Base-by-base conservation (phyloP, 2,329 filamentous ascomycete species). In the Pseudonectria buxi region DNA sequence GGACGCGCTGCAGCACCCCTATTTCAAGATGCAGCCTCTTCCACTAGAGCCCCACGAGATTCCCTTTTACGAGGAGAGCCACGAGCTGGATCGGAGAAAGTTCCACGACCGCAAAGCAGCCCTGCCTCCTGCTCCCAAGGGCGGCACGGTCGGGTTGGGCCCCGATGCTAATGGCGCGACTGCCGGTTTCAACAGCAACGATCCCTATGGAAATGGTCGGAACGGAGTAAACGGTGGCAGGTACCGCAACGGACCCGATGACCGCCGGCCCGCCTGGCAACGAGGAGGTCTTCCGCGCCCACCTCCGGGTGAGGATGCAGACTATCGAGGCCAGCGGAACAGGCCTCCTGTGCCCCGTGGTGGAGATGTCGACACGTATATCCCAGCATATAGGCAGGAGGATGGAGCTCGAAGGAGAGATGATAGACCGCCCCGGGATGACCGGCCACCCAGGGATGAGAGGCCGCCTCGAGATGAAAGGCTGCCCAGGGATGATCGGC, bases 51-150 rank as follows among this genome's bases (percentile, higher is more conserved):
- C 92, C 1, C 81, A 83, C 45, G 88, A 96, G 33, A 74, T 98
- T n/a, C 92, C 92, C 3, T 75, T 69, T 12, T 96, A 95, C 54
- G 86, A 94, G 56, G 90, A 95, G 53, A 95, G 88, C 29, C 92
- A 98, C 61, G 92, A 98, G 61, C 70, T 96, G n/a, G 92, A 98
- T 57, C 78, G 90, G 33, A 79, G 88, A 57, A 94, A 90, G 62
- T 90, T 88, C 50, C 83, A 94, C 47, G 84, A 88, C 39, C 83
- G 92, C 53, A 86, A 86, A 54, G 83, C 83, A 14, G 83, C 81
- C 14, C 72, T 90, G 10, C 90, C 90, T 4, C 90, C 92, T 10
- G 92, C 90, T 1, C 92, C 92, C 0, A 88, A 90, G 49, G 90
- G 89, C 10, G 90, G 87, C 4, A 88, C 86, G 1, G 88, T 95